Conservation (phyloP, 2,329 filamentous ascomycete genomes). For the Hypoxylon sp. region DNA sequence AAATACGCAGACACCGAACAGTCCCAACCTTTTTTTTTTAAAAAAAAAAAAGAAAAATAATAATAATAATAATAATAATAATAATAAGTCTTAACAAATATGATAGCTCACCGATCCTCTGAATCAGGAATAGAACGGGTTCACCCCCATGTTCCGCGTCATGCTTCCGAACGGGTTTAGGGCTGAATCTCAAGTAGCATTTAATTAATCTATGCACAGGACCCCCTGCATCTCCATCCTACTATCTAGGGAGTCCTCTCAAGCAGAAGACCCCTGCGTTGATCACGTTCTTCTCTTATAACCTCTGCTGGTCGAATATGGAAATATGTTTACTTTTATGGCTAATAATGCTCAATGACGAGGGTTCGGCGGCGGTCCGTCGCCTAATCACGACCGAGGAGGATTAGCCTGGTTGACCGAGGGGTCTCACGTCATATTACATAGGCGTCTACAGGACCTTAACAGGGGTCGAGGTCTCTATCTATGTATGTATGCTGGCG, state of each 20-base stretch:
- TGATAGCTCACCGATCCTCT: slow-evolving; percentile 42
- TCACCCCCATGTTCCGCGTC: slow-evolving; percentile 37
- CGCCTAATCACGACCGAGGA: slow-evolving; percentile 36
- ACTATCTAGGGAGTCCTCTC: slow-evolving; percentile 20
- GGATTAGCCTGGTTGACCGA: slow-evolving; percentile 43
- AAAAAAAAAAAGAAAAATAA: too few species aligned
- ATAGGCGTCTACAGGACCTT: slow-evolving; percentile 32
- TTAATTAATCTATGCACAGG: slow-evolving; percentile 33
- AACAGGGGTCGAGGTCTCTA: too few species aligned
- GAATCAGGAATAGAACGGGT: slow-evolving; percentile 32
- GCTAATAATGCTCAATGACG: slow-evolving; percentile 10
- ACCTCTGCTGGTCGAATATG: slow-evolving; percentile 24
- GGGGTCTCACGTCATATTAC: slow-evolving; percentile 47
- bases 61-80: too few species aligned
- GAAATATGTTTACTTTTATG: slow-evolving; percentile 34
- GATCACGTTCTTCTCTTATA: slow-evolving; percentile 39
- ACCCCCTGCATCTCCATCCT: slow-evolving; percentile 38
- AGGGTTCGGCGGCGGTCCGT: slow-evolving; percentile 33
- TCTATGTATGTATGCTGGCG: slow-evolving; percentile 18
- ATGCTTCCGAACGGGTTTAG: slow-evolving; percentile 42
- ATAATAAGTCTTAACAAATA: slow-evolving; percentile 21
- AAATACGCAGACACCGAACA: slow-evolving; percentile 24
- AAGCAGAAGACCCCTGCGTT: slow-evolving; percentile 39
- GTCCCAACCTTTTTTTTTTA: slow-evolving; percentile 15
- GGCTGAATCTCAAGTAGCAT: slow-evolving; percentile 44